A percentile compares a stretch with the other conserved stretches of the same genome.
Conservation (phyloP, 352 stramenopile species). For the Pythium inflatum region DNA sequence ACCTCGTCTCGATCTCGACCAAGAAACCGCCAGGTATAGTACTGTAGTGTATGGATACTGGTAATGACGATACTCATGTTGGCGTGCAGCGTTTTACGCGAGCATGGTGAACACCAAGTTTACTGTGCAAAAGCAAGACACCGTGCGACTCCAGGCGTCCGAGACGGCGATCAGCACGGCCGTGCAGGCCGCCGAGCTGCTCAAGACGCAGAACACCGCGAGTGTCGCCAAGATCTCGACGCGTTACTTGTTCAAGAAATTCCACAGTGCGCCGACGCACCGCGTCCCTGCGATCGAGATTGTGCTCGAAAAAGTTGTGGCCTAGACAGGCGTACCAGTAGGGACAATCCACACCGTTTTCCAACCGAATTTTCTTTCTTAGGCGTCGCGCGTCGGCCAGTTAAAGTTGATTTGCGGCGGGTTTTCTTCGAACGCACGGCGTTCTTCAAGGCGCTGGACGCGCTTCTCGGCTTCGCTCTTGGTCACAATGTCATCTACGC, state of each 20-base stretch:
- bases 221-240: conserved; percentile 70
- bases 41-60: no score
- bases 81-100: conserved; percentile 78
- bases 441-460: conserved; percentile 62
- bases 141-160: conserved; percentile 64
- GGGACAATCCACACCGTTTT: neutral
- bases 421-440: conserved; percentile 42
- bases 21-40: conserved; percentile 66
- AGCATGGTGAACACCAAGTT: conserved; percentile 86
- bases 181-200: conserved; percentile 69
- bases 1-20: conserved; percentile 71
- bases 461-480: conserved; percentile 76
- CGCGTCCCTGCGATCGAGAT: conserved; percentile 79
- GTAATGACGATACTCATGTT: no score
- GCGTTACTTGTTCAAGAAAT: conserved; percentile 61
- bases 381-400: conserved; percentile 28
- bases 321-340: no score
- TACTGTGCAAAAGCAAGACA: conserved; percentile 65
- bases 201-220: conserved; percentile 66
- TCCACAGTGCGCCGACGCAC: conserved; percentile 53
- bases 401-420: conserved; percentile 27
- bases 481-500: conserved; percentile 82
- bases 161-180: conserved; percentile 75
- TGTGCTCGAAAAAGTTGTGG: conserved; percentile 51
- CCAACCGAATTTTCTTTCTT: neutral